phyloP scores from a whole-genome alignment of 768 basidiomycete genomes.

The Suillus sp. region DNA sequence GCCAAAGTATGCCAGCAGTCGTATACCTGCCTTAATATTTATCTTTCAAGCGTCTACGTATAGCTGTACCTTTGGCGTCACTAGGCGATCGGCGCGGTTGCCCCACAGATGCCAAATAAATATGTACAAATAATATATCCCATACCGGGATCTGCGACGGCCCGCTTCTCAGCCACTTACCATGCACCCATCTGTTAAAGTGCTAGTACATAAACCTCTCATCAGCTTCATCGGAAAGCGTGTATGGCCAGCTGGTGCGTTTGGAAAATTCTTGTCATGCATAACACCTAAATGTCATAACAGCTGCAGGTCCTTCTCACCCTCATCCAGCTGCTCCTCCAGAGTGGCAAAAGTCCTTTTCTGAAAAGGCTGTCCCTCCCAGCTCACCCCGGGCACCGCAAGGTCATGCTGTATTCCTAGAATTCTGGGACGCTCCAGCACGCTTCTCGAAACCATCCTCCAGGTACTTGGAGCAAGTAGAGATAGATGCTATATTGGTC shows the following conservation, averaged over 20 bases:
- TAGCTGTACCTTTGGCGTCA: neutral
- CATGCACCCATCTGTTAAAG: slow-evolving; percentile 39
- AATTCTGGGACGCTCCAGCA: slow-evolving; percentile 71
- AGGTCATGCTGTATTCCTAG: slow-evolving; percentile 35
- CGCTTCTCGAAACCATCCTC: slow-evolving; percentile 56
- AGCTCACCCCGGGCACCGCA: neutral
- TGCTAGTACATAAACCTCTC: slow-evolving; percentile 53
- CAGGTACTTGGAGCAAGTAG: slow-evolving; percentile 51
- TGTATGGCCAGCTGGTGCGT: slow-evolving; percentile 48
- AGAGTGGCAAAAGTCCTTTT: slow-evolving; percentile 55
- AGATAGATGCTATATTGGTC: slow-evolving; percentile 71
- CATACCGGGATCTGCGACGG: neutral
- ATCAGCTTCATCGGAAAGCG: slow-evolving; percentile 68
- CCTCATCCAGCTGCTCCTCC: slow-evolving; percentile 71
- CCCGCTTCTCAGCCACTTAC: slow-evolving; percentile 9
- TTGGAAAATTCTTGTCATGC: neutral
- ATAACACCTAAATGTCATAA: slow-evolving; percentile 17
- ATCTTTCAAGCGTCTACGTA: neutral
- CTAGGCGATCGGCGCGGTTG: neutral
- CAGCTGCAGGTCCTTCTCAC: slow-evolving; percentile 43
- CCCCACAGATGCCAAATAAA: slow-evolving; percentile 16
- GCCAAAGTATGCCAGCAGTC: slow-evolving; percentile 1
- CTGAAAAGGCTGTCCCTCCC: slow-evolving; percentile 37
- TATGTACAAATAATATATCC: slow-evolving; percentile 12
- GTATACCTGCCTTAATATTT: neutral